Evolutionary conservation across 2,329 filamentous ascomycete species (phyloP).

Genomic region (Verticillium longisporum): DNA sequence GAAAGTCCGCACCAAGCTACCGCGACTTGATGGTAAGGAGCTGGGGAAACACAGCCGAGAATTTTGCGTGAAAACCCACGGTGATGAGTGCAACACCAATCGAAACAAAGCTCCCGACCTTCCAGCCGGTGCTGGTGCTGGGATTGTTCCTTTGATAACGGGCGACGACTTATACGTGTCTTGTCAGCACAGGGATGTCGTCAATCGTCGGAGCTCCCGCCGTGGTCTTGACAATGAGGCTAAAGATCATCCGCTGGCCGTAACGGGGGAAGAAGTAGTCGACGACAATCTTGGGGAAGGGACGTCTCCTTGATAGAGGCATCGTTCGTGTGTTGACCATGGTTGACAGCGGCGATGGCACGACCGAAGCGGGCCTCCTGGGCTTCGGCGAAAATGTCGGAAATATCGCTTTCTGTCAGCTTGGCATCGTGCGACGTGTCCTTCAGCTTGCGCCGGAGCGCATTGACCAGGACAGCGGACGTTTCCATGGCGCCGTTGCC

Average conservation of each 20-base stretch:
- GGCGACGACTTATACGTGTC: background rate
- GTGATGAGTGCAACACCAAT: no score
- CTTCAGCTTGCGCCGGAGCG: slow-evolving; percentile 3
- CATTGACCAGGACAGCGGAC: slow-evolving; percentile 14
- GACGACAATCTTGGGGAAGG: background rate
- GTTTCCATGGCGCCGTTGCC: slow-evolving; percentile 19
- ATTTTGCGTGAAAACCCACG: no score
- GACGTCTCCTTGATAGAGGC: background rate
- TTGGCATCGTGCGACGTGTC: background rate
- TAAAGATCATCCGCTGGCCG: background rate
- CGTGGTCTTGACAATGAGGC: background rate
- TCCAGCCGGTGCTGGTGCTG: no score
- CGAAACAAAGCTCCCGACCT: no score
- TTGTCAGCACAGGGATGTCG: background rate
- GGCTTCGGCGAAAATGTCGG: background rate
- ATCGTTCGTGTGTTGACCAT: background rate
- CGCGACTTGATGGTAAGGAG: no score
- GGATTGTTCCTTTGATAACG: background rate
- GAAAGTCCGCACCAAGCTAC: no score
- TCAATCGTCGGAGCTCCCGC: background rate
- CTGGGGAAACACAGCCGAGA: no score
- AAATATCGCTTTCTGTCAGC: background rate
- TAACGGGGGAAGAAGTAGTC: background rate
- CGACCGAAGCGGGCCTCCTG: background rate
- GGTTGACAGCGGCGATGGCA: background rate